Conservation (phyloP, 2,329 filamentous ascomycete species). For the Capronia americana region DNA sequence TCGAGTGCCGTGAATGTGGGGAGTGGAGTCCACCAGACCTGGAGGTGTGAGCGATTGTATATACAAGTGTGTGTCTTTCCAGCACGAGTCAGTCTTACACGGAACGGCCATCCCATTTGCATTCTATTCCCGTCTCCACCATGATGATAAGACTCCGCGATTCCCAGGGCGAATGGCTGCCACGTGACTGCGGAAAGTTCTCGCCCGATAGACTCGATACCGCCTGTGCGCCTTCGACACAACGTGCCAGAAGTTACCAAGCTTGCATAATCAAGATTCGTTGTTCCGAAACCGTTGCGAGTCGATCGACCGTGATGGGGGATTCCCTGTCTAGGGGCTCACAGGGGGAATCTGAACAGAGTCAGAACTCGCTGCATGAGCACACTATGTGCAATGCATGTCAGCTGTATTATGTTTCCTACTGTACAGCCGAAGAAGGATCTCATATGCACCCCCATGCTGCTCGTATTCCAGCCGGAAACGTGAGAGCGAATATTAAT, state of each 20-base stretch:
- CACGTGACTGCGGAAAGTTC: slow-evolving; percentile 10
- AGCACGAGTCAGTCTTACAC: background rate
- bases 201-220: slow-evolving; percentile 8
- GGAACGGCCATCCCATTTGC: background rate
- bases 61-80: background rate
- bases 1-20: background rate
- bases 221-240: background rate
- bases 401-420: no score
- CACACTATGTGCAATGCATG: no score
- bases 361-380: no score
- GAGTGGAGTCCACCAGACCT: background rate
- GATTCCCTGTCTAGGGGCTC: background rate
- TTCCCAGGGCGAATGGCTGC: background rate
- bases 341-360: no score
- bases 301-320: background rate
- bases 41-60: background rate
- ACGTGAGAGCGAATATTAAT: no score
- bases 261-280: background rate
- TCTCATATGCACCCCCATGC: no score
- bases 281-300: background rate
- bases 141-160: background rate
- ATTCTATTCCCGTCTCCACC: background rate
- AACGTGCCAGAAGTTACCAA: background rate
- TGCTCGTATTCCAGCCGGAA: no score
- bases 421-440: no score